Conservation (phyloP, 768 basidiomycete species). For the Kondoa malvinella region DNA sequence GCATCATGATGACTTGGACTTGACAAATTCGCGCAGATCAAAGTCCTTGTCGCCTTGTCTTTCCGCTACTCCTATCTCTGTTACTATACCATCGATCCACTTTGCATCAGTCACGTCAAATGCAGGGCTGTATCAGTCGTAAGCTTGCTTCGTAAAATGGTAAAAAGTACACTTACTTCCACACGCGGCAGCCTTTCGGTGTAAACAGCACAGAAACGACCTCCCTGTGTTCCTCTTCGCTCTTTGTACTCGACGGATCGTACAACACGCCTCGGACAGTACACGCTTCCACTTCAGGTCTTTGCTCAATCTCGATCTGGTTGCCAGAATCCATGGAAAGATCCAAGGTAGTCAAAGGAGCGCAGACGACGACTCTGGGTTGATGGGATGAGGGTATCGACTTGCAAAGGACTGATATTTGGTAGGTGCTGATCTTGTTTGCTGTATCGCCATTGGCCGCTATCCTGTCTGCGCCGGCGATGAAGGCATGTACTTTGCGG, state of each 20-base stretch:
- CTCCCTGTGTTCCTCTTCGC: slow-evolving; percentile 36
- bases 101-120: slow-evolving; percentile 94
- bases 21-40: slow-evolving; percentile 12
- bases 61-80: slow-evolving; percentile 81
- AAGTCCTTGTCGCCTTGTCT: slow-evolving; percentile 41
- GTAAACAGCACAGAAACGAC: slow-evolving; percentile 37
- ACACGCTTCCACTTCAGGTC: slow-evolving; percentile 72
- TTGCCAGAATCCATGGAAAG: slow-evolving; percentile 40
- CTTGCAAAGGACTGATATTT: slow-evolving; percentile 60
- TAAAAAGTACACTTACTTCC: neutral
- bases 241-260: slow-evolving; percentile 68
- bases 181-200: slow-evolving; percentile 20
- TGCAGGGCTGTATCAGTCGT: slow-evolving; percentile 49
- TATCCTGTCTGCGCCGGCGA: slow-evolving; percentile 39
- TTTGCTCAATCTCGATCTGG: slow-evolving; percentile 82
- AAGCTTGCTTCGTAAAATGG: neutral
- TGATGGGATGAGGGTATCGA: slow-evolving; percentile 57
- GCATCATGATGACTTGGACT: too few relatives aligned
- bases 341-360: slow-evolving; percentile 83
- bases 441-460: slow-evolving; percentile 91
- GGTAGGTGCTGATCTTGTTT: slow-evolving; percentile 96
- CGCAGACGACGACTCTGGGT: slow-evolving; percentile 60
- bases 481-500: slow-evolving; percentile 45
- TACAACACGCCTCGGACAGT: slow-evolving; percentile 65
- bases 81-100: slow-evolving; percentile 83